These are phyloP conservation scores for Taphrina flavorubra DNA, from an alignment of 1,139 yeast species.

Conservation along the genomic window DNA sequence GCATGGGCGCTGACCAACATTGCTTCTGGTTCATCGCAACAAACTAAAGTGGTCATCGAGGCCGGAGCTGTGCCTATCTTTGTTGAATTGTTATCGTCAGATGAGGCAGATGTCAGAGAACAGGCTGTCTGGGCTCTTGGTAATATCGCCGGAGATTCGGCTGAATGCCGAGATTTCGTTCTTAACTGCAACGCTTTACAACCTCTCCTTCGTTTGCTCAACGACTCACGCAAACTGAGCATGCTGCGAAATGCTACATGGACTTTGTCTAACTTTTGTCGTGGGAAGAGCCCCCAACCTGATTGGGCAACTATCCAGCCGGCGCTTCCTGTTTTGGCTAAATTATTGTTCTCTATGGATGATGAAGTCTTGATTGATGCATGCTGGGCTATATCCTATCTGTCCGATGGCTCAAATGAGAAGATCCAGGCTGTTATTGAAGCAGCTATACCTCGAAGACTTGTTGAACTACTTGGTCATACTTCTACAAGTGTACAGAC, in stretches of 20 bases:
- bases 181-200: slow-evolving; percentile 84
- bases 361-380: slow-evolving; percentile 95
- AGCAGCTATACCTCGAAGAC: slow-evolving; percentile 90
- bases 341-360: slow-evolving; percentile 86
- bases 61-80: slow-evolving; percentile 93
- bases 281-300: slow-evolving; percentile 96
- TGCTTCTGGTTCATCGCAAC: slow-evolving; percentile 92
- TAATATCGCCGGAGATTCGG: slow-evolving; percentile 97
- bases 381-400: slow-evolving; percentile 97
- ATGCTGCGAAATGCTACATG: slow-evolving; percentile 95
- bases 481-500: slow-evolving; percentile 89
- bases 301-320: slow-evolving; percentile 83
- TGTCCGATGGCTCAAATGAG: slow-evolving; percentile 89
- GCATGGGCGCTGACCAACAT: slow-evolving; percentile 99
- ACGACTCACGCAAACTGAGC: slow-evolving; percentile 75
- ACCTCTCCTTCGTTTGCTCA: slow-evolving; percentile 80
- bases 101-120: slow-evolving; percentile 89
- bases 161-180: slow-evolving; percentile 86
- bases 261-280: slow-evolving; percentile 94
- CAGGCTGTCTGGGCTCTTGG: slow-evolving; percentile 99
- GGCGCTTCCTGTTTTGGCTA: slow-evolving; percentile 91
- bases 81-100: slow-evolving; percentile 78
- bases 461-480: slow-evolving; percentile 77
- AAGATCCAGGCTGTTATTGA: slow-evolving; percentile 97
- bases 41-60: slow-evolving; percentile 87